These are phyloP conservation scores for Talaromyces amestolkiae DNA, from an alignment of 2,329 filamentous ascomycete species.

Conservation along the genomic window DNA sequence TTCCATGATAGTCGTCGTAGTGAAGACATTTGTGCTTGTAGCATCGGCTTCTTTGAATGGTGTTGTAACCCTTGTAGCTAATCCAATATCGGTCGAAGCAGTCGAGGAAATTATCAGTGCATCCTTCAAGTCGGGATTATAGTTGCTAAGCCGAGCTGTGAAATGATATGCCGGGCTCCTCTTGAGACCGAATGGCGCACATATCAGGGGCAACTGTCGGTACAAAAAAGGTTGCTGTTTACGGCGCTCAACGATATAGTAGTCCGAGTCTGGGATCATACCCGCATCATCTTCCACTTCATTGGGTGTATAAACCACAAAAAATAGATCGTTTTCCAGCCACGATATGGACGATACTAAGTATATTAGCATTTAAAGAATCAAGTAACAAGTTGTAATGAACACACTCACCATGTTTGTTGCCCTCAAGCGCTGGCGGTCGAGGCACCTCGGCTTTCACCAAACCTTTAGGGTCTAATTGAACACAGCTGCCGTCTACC, in stretches of 20 bases:
- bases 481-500: slow-evolving; percentile 72
- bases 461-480: slow-evolving; percentile 79
- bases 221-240: slow-evolving; percentile 63
- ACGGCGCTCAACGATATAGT: slow-evolving; percentile 73
- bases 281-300: slow-evolving; percentile 54
- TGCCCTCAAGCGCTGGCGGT: slow-evolving; percentile 64
- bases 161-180: slow-evolving; percentile 71
- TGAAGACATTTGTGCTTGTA: slow-evolving; percentile 64
- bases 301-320: slow-evolving; percentile 71
- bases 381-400: not conserved
- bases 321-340: slow-evolving; percentile 83
- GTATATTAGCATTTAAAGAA: not conserved
- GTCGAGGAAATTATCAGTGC: slow-evolving; percentile 80
- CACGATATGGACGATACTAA: slow-evolving; percentile 75
- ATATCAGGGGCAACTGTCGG: slow-evolving; percentile 72
- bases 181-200: slow-evolving; percentile 66
- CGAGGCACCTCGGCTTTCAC: slow-evolving; percentile 75
- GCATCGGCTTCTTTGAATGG: slow-evolving; percentile 61
- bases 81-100: slow-evolving; percentile 71
- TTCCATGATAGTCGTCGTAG: slow-evolving; percentile 67
- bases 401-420: slow-evolving; percentile 63
- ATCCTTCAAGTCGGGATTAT: slow-evolving; percentile 76
- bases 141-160: slow-evolving; percentile 72
- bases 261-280: slow-evolving; percentile 62
- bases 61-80: slow-evolving; percentile 71